Percentiles rank a stretch among this genome's conserved stretches.
Evolutionary conservation across 495 filamentous ascomycete genomes (phyloP).

Genomic region (Penicillium flavigenum): DNA sequence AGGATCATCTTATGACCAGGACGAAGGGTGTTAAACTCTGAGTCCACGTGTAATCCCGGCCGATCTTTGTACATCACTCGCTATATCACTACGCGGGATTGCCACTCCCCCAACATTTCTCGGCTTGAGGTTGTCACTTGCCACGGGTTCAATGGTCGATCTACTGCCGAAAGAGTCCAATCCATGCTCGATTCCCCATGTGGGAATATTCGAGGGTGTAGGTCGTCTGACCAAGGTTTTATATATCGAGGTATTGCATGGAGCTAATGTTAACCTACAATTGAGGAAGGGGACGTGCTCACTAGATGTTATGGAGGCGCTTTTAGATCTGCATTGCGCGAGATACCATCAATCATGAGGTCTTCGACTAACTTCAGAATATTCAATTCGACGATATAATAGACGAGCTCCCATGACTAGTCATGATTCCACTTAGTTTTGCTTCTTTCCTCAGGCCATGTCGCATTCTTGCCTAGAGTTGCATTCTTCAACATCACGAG

Average conservation of each 20-base stretch:
- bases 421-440: not conserved
- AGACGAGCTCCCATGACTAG: not conserved
- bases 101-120: not conserved
- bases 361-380: not conserved
- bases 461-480: conserved; percentile 6
- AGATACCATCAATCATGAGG: not conserved
- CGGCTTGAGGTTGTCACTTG: not conserved
- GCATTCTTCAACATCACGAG: conserved; percentile 6
- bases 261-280: not conserved
- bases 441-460: not conserved
- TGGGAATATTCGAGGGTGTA: not conserved
- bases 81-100: not conserved
- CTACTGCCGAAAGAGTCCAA: not conserved
- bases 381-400: not conserved
- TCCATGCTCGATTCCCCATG: not conserved
- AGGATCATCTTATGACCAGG: not conserved
- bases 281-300: not conserved
- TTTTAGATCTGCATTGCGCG: not conserved
- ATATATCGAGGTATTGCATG: not conserved
- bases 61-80: not conserved
- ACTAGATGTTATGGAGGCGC: no score
- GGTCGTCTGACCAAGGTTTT: not conserved
- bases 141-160: not conserved
- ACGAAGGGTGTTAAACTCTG: not conserved
- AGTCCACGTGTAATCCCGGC: not conserved